Conservation (phyloP, 192 early-diverging fungal species). For the Podila clonocystis region DNA sequence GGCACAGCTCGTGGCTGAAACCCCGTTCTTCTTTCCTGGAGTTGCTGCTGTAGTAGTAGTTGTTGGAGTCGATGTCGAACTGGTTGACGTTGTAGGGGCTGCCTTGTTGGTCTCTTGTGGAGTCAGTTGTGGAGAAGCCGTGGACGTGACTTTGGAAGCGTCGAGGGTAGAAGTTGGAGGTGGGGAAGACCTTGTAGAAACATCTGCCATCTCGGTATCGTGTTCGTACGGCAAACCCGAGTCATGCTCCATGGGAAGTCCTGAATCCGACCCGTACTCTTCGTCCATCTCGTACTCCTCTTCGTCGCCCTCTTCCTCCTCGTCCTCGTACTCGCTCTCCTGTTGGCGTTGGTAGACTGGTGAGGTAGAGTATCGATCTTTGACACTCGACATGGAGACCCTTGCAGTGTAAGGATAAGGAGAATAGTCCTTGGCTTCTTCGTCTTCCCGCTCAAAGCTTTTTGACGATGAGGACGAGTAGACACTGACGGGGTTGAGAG, state of each 20-base stretch:
- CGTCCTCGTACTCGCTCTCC: slow-evolving; percentile 2
- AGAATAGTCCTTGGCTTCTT: neutral
- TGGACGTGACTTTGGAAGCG: too few relatives aligned
- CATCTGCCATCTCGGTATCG: slow-evolving; percentile 32
- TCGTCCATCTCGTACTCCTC: slow-evolving; percentile 10
- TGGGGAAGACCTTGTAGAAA: slow-evolving; percentile 6
- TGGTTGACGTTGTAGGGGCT: neutral
- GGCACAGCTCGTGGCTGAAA: slow-evolving; percentile 69
- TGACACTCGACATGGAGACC: neutral
- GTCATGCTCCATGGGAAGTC: slow-evolving; percentile 7
- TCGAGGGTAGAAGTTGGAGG: too few relatives aligned
- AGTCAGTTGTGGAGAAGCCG: slow-evolving; percentile 4
- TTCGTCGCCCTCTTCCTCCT: slow-evolving; percentile 13
- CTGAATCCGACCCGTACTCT: neutral
- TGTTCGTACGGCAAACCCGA: slow-evolving; percentile 5
- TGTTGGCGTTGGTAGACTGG: neutral
- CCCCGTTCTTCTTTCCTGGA: slow-evolving; percentile 39
- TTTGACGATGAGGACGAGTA: slow-evolving; percentile 1
- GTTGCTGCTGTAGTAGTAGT: neutral
- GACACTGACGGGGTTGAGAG: neutral
- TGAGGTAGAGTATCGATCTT: neutral
- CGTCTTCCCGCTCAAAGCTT: neutral
- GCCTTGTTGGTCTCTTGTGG: neutral
- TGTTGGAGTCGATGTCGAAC: neutral
- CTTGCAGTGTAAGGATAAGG: neutral